These are phyloP conservation scores for Fistulifera solaris DNA, from an alignment of 108 stramenopile genomes.

Conservation along the genomic window DNA sequence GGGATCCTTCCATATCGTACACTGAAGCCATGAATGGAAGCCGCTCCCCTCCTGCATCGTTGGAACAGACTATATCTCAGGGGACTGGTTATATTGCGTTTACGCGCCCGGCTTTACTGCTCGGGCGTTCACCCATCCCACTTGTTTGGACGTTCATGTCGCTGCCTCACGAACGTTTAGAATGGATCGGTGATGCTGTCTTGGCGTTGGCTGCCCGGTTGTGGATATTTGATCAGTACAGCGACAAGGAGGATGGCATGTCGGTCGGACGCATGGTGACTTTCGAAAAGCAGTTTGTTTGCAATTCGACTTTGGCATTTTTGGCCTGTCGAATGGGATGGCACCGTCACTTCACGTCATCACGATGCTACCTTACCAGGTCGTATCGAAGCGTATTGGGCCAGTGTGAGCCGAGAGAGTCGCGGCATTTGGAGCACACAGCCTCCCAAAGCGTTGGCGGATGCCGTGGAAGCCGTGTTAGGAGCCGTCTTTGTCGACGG, in stretches of 20 bases:
- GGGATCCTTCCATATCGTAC: not conserved
- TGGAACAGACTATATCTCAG: too few species aligned
- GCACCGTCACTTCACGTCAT: constrained; percentile 44
- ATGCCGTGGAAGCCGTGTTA: constrained; percentile 51
- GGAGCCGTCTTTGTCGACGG: constrained; percentile 39
- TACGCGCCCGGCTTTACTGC: constrained; percentile 24
- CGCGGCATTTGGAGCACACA: constrained; percentile 53
- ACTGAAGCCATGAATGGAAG: not conserved
- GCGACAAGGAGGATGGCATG: constrained; percentile 14
- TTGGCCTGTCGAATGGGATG: constrained; percentile 27
- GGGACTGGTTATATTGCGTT: not conserved
- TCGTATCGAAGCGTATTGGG: constrained; percentile 38
- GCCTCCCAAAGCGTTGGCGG: constrained; percentile 49
- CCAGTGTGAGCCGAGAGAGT: constrained; percentile 15
- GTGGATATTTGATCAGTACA: constrained; percentile 33
- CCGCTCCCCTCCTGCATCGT: too few species aligned
- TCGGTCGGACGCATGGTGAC: constrained; percentile 40
- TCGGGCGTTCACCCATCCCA: constrained; percentile 59
- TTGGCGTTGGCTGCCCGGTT: constrained; percentile 41
- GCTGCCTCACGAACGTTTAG: constrained; percentile 48
- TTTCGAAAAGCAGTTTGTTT: constrained; percentile 36
- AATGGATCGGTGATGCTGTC: constrained; percentile 69
- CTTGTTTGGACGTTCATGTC: constrained; percentile 29
- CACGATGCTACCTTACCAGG: constrained; percentile 35
- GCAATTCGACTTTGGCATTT: constrained; percentile 50